phyloP scores from a whole-genome alignment of 2,329 filamentous ascomycete species.

The Cylindrodendrum hubeiense region DNA sequence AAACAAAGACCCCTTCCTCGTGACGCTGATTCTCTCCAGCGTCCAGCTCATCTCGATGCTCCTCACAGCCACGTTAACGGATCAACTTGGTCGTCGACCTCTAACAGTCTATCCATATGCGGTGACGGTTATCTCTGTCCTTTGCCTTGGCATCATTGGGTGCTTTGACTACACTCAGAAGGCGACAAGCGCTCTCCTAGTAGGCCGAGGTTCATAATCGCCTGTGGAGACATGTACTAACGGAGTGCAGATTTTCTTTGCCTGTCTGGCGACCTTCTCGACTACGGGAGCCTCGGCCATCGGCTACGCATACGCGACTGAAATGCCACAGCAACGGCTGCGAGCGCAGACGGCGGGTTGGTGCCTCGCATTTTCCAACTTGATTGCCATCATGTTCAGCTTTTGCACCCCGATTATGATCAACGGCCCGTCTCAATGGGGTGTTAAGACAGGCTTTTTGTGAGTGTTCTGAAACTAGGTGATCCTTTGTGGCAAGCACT shows the following conservation, averaged over 20 bases:
- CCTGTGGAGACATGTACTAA: neutral
- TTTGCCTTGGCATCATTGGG: conserved; percentile 30
- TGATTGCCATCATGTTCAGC: conserved; percentile 57
- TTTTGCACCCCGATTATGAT: conserved; percentile 61
- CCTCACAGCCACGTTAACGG: conserved; percentile 24
- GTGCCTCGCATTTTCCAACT: conserved; percentile 52
- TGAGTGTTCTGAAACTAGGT: conserved; percentile 29
- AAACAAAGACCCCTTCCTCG: conserved; percentile 32
- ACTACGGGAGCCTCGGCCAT: conserved; percentile 30
- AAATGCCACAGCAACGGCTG: conserved; percentile 26
- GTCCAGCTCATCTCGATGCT: conserved; percentile 32
- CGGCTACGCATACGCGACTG: conserved; percentile 28
- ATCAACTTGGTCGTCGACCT: conserved; percentile 25
- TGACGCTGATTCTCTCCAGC: conserved; percentile 23
- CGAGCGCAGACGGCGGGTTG: conserved; percentile 26
- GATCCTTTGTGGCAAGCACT: neutral
- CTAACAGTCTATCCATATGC: conserved; percentile 26
- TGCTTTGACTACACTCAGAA: conserved; percentile 32
- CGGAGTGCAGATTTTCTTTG: conserved; percentile 23
- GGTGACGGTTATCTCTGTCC: conserved; percentile 24
- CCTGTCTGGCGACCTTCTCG: conserved; percentile 30
- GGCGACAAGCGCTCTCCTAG: conserved; percentile 27
- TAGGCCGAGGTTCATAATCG: neutral
- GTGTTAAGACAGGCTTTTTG: conserved; percentile 60
- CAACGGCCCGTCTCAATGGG: conserved; percentile 53